Percentiles rank a stretch among this genome's conserved stretches.
Conservation (phyloP, 139 green algal species). For the Diplosphaera chodatii region DNA sequence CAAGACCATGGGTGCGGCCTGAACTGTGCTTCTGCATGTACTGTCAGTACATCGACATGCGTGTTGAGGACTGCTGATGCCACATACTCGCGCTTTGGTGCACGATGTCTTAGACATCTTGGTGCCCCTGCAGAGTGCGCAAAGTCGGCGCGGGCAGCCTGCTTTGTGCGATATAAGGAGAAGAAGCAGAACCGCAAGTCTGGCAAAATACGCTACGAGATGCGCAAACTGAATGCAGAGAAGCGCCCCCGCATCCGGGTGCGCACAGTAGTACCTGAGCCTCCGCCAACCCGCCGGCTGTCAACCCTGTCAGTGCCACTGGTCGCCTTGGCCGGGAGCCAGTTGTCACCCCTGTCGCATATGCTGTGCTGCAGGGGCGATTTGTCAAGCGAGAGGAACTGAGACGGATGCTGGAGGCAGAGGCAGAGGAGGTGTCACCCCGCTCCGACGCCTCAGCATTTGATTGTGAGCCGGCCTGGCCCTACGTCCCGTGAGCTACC, state of each 20-base stretch:
- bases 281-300: too few relatives aligned
- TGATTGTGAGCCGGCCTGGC: neutral
- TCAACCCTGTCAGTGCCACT: neutral
- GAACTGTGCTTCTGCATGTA: neutral
- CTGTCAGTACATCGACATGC: too few relatives aligned
- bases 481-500: neutral
- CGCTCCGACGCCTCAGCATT: neutral
- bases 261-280: too few relatives aligned
- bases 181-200: slow-evolving; percentile 61
- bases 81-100: too few relatives aligned
- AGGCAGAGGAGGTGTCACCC: neutral
- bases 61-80: neutral
- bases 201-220: slow-evolving; percentile 77
- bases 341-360: neutral
- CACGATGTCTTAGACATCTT: too few relatives aligned
- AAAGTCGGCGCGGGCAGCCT: slow-evolving; percentile 1
- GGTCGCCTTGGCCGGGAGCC: too few relatives aligned
- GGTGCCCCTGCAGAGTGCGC: neutral
- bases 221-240: slow-evolving; percentile 75
- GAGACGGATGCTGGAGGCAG: neutral
- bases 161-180: slow-evolving; percentile 48
- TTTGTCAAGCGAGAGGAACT: slow-evolving; percentile 11
- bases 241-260: slow-evolving; percentile 71
- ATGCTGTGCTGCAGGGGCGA: slow-evolving; percentile 3
- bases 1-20: neutral